phyloP scores from a whole-genome alignment of 1,139 yeast species.

The Suhomyces bolitotheri region DNA sequence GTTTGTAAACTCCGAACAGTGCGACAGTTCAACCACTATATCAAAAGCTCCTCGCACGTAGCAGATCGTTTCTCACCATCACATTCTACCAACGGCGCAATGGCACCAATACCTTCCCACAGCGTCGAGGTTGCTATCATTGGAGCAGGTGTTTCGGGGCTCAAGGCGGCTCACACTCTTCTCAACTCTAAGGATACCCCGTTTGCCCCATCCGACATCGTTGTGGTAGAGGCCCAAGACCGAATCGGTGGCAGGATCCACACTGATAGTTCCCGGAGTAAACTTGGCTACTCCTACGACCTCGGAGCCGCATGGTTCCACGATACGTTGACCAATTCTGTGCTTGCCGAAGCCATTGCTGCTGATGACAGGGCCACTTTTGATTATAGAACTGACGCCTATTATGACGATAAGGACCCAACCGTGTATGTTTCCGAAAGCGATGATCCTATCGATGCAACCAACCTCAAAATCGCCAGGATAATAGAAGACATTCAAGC shows the following conservation, averaged over 20 bases:
- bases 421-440: conserved; percentile 50
- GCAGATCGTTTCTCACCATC: no score
- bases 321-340: conserved; percentile 66
- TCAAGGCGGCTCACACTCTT: conserved; percentile 71
- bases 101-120: no score
- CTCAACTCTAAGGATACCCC: conserved; percentile 35
- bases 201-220: conserved; percentile 25
- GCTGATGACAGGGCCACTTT: conserved; percentile 25
- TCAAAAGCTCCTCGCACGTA: no score
- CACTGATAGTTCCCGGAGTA: conserved; percentile 30
- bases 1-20: no score
- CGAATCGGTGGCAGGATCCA: conserved; percentile 50
- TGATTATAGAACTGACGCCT: conserved; percentile 31
- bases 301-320: conserved; percentile 92
- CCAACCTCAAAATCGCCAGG: conserved; percentile 28
- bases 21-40: no score
- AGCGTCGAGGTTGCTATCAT: conserved; percentile 42
- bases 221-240: conserved; percentile 53
- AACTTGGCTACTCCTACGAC: conserved; percentile 52
- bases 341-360: conserved; percentile 36
- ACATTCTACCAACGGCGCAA: no score
- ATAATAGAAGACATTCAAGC: conserved; percentile 61
- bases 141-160: conserved; percentile 85
- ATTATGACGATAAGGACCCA: conserved; percentile 55
- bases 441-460: conserved; percentile 29